phyloP scores from a whole-genome alignment of 2,329 filamentous ascomycete species.

The Xylariomycetidae sp. region DNA sequence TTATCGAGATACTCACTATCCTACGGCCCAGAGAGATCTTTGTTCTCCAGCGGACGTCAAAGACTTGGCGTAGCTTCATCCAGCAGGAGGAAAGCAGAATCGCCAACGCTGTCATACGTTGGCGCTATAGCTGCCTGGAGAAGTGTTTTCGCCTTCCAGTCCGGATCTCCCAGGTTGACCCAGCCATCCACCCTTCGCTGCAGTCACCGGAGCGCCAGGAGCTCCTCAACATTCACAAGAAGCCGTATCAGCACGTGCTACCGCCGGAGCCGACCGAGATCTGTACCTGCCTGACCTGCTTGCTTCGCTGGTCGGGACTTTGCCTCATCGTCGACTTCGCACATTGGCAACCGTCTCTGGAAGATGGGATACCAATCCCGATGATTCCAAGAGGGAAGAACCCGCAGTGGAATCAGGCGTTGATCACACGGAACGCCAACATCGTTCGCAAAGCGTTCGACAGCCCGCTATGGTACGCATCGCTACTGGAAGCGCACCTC shows the following conservation, averaged over 20 bases:
- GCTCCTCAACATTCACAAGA: constrained; percentile 38
- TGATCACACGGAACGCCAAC: constrained; percentile 36
- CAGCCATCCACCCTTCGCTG: constrained; percentile 13
- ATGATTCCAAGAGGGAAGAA: constrained; percentile 40
- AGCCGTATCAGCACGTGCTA: constrained; percentile 46
- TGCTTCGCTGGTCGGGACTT: constrained; percentile 51
- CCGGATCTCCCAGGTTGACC: constrained; percentile 30
- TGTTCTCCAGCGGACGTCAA: constrained; percentile 36
- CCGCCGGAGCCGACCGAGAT: constrained; percentile 38
- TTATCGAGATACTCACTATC: constrained; percentile 40
- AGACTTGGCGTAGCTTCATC: constrained; percentile 37
- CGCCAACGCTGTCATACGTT: constrained; percentile 33
- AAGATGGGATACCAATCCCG: constrained; percentile 45
- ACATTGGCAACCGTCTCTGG: constrained; percentile 47
- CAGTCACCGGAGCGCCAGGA: constrained; percentile 35
- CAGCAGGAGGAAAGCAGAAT: constrained; percentile 36
- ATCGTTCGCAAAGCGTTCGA: constrained; percentile 39
- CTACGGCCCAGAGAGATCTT: constrained; percentile 46
- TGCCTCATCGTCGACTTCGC: constrained; percentile 49
- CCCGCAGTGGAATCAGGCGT: constrained; percentile 43
- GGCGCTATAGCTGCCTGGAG: constrained; percentile 44
- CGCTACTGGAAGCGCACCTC: constrained; percentile 42
- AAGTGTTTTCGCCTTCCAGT: constrained; percentile 47
- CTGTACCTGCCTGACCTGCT: constrained; percentile 52
- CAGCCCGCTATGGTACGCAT: constrained; percentile 44